Percentiles rank a stretch among this genome's conserved stretches.
Evolutionary conservation across 2,329 filamentous ascomycete genomes (phyloP).

Genomic region (Fusarium duplospermum): DNA sequence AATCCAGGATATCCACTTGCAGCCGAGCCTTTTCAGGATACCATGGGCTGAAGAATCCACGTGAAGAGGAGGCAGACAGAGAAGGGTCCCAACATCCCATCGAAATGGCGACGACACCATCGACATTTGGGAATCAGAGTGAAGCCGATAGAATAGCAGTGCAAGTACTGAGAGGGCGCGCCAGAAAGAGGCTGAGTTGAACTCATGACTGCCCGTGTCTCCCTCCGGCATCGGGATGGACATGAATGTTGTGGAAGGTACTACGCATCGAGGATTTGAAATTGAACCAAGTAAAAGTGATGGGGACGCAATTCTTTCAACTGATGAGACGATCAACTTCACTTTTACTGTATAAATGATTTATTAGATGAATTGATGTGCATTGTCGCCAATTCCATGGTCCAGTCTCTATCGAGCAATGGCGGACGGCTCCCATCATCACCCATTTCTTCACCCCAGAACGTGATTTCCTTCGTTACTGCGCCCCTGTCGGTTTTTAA

Average conservation of each 20-base stretch:
- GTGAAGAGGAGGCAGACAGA: no score
- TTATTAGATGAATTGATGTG: background rate
- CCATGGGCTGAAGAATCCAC: no score
- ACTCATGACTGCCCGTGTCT: background rate
- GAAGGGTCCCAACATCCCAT: no score
- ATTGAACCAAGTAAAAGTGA: background rate
- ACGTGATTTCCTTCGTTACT: background rate
- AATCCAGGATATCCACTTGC: no score
- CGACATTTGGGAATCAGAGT: background rate
- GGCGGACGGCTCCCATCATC: background rate
- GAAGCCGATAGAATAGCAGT: background rate
- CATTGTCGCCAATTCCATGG: background rate
- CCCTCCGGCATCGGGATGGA: background rate
- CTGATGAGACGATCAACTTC: background rate
- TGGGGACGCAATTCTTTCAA: background rate
- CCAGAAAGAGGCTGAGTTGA: no score
- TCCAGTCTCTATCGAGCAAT: background rate
- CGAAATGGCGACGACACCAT: background rate
- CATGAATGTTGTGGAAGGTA: background rate
- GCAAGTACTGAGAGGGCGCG: rapidly evolving
- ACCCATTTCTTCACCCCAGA: background rate
- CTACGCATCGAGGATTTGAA: background rate
- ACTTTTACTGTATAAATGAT: background rate
- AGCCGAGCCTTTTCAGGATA: no score
- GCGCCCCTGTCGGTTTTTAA: no score